Evolutionary conservation across 768 basidiomycete species (phyloP).

Genomic region (Tephrocybe sp.): DNA sequence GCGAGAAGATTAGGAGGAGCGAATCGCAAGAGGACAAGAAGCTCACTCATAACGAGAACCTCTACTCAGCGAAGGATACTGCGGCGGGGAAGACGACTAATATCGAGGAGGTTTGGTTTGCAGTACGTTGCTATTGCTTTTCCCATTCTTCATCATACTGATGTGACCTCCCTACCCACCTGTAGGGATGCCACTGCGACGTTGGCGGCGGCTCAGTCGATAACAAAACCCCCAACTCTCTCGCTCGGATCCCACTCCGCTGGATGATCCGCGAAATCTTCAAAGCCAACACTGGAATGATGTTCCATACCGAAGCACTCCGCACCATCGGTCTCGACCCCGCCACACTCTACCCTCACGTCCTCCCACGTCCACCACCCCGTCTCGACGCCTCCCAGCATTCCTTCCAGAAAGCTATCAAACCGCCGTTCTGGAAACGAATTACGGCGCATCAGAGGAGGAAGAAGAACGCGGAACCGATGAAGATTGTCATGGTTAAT

Average conservation of each 20-base stretch:
- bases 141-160: not conserved
- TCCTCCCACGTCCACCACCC: constrained; percentile 31
- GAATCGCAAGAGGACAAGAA: constrained; percentile 20
- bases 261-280: constrained; percentile 77
- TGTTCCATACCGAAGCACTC: constrained; percentile 52
- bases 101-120: constrained; percentile 70
- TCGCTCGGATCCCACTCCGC: constrained; percentile 53
- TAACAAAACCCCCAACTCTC: constrained; percentile 37
- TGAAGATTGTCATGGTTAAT: not conserved
- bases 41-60: constrained; percentile 29
- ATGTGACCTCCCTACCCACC: not conserved
- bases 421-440: not conserved
- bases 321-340: constrained; percentile 43
- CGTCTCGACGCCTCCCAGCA: constrained; percentile 15
- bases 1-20: not conserved
- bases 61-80: constrained; percentile 24
- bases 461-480: constrained; percentile 14
- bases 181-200: constrained; percentile 37
- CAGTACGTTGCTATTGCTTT: constrained; percentile 29
- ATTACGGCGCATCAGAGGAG: not conserved
- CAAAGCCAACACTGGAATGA: constrained; percentile 51
- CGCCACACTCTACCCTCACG: constrained; percentile 33
- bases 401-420: not conserved
- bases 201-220: constrained; percentile 57
- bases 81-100: constrained; percentile 24